Conservation (phyloP, 2,329 filamentous ascomycete species). For the Cercospora sp. region DNA sequence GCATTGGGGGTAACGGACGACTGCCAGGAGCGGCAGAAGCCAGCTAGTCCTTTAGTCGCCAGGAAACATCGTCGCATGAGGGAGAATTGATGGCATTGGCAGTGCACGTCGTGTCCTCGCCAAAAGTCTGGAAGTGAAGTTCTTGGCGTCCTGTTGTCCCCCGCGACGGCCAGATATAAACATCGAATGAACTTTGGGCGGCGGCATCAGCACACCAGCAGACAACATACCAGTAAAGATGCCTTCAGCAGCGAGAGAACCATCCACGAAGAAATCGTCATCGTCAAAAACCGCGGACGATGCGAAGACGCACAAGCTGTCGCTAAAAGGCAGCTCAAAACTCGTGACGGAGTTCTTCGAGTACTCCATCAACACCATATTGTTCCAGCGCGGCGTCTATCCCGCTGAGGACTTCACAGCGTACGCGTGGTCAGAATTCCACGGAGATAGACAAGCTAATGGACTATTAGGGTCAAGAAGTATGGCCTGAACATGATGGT, state of each 20-base stretch:
- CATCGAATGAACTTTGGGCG: slow-evolving; percentile 8
- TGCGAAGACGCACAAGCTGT: slow-evolving; percentile 92
- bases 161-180: slow-evolving; percentile 16
- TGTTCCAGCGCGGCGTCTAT: slow-evolving; percentile 85
- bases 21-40: slow-evolving; percentile 23
- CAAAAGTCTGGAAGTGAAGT: slow-evolving; percentile 10
- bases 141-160: slow-evolving; percentile 14
- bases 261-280: slow-evolving; percentile 20
- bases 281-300: slow-evolving; percentile 54
- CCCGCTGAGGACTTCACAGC: slow-evolving; percentile 95
- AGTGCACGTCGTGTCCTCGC: background rate
- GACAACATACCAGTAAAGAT: slow-evolving; percentile 13
- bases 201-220: slow-evolving; percentile 2
- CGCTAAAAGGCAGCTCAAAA: slow-evolving; percentile 67
- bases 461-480: slow-evolving; percentile 73
- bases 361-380: slow-evolving; percentile 95
- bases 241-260: slow-evolving; percentile 22
- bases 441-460: background rate
- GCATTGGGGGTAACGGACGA: slow-evolving; percentile 12
- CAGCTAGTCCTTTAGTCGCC: slow-evolving; percentile 26
- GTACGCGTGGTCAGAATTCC: slow-evolving; percentile 51
- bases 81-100: slow-evolving; percentile 9
- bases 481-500: slow-evolving; percentile 99
- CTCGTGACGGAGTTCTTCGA: slow-evolving; percentile 85
- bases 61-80: slow-evolving; percentile 54